These are phyloP conservation scores for Fusarium praegraminearum DNA, from an alignment of 2,329 filamentous ascomycete species.

Conservation along the genomic window DNA sequence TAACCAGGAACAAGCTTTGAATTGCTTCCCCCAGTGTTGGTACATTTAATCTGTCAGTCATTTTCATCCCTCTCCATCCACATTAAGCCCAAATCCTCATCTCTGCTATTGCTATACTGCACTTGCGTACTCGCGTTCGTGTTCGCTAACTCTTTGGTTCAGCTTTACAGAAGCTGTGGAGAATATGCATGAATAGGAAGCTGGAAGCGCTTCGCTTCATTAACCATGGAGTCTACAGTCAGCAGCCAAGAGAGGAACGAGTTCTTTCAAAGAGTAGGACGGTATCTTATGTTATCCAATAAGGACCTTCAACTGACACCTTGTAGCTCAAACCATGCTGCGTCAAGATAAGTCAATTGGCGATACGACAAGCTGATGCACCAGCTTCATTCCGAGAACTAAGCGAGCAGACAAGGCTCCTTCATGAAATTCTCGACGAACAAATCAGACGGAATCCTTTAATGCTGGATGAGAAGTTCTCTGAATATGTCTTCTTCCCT, in stretches of 20 bases:
- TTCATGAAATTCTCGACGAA: slow-evolving; percentile 60
- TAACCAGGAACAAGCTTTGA: slow-evolving; percentile 8
- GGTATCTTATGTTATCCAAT: not conserved
- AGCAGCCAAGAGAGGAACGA: slow-evolving; percentile 47
- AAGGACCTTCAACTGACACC: slow-evolving; percentile 15
- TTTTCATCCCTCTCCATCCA: not conserved
- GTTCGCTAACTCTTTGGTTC: slow-evolving; percentile 26
- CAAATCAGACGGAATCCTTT: slow-evolving; percentile 59
- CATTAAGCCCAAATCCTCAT: not conserved
- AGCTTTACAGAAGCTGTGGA: slow-evolving; percentile 21
- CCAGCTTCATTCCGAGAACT: slow-evolving; percentile 59
- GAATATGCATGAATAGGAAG: slow-evolving; percentile 41
- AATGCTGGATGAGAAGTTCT: slow-evolving; percentile 81
- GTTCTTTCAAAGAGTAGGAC: slow-evolving; percentile 50
- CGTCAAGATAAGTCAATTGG: slow-evolving; percentile 69
- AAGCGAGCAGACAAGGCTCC: slow-evolving; percentile 58
- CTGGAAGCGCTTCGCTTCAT: slow-evolving; percentile 36
- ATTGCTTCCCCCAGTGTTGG: not conserved
- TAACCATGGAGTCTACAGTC: slow-evolving; percentile 45
- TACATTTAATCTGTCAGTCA: not conserved
- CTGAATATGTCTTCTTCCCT: slow-evolving; percentile 96
- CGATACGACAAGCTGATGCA: slow-evolving; percentile 61
- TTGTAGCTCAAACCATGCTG: slow-evolving; percentile 72
- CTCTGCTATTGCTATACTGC: not conserved
- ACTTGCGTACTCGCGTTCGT: slow-evolving; percentile 29